Evolutionary conservation across 169 alveolate species (phyloP).

Genomic region (Cryptosporidium felis): DNA sequence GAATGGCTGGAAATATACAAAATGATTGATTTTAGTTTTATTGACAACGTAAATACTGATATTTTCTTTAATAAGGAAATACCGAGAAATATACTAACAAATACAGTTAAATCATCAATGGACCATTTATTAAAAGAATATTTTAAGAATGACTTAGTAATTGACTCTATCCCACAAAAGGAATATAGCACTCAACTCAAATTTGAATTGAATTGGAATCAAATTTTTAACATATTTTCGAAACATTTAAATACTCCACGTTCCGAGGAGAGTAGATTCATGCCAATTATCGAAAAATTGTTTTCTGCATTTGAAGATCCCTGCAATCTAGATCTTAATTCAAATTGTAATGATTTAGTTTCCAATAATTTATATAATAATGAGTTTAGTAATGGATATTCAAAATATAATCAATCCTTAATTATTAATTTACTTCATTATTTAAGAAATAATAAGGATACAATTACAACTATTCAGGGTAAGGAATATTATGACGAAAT

Average conservation of each 20-base stretch:
- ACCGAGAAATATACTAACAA: conserved; percentile 10
- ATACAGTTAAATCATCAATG: conserved; percentile 11
- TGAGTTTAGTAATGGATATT: not conserved
- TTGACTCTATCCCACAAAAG: not conserved
- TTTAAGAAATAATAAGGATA: conserved; percentile 18
- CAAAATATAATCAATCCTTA: conserved; percentile 15
- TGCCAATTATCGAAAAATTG: too few species aligned
- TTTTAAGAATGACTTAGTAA: not conserved
- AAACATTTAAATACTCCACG: too few species aligned
- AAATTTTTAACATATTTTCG: not conserved
- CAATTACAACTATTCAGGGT: not conserved
- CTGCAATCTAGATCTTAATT: too few species aligned
- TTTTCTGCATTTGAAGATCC: too few species aligned
- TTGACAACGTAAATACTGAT: not conserved
- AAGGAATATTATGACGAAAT: conserved; percentile 6
- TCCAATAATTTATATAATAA: not conserved
- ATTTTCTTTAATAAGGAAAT: conserved; percentile 1
- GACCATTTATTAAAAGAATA: conserved; percentile 22
- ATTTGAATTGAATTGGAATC: conserved; percentile 18
- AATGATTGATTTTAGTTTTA: not conserved
- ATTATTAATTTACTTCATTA: conserved; percentile 9
- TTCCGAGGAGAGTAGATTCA: too few species aligned
- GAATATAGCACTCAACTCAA: not conserved
- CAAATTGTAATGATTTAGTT: too few species aligned
- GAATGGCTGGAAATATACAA: conserved; percentile 36